Conservation (phyloP, 73 alveolate species). For the Uronychia binucleata region DNA sequence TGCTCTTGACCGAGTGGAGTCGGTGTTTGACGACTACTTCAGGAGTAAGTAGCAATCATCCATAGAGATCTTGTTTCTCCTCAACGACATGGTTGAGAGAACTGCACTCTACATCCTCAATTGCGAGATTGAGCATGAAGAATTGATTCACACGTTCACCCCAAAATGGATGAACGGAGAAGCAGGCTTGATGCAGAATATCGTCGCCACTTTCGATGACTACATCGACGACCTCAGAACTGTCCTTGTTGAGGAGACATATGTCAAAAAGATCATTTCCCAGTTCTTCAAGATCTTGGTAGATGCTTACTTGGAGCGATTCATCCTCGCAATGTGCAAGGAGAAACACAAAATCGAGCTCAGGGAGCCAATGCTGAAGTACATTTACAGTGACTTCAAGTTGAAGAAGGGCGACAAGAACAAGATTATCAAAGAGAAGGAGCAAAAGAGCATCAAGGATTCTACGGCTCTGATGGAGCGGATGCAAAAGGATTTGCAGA, state of each 20-base stretch:
- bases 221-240: conserved; percentile 1
- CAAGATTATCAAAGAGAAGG: background rate
- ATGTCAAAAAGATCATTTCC: background rate
- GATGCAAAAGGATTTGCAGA: background rate
- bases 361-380: background rate
- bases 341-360: background rate
- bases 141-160: conserved; percentile 4
- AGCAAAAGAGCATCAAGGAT: background rate
- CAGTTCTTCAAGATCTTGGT: background rate
- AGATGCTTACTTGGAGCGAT: background rate
- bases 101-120: conserved; percentile 3
- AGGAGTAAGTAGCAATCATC: background rate
- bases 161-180: conserved; percentile 11
- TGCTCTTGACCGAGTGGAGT: background rate
- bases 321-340: background rate
- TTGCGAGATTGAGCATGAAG: conserved; percentile 20
- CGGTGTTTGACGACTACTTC: background rate
- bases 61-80: conserved; percentile 3
- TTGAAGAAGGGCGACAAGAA: background rate
- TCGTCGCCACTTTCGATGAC: conserved; percentile 8
- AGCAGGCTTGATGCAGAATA: background rate
- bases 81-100: conserved; percentile 1
- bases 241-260: background rate
- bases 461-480: background rate
- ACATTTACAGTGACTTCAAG: background rate